phyloP scores from a whole-genome alignment of 1,284 basidiomycete genomes.

The Pseudomicrostroma phylloplanum region DNA sequence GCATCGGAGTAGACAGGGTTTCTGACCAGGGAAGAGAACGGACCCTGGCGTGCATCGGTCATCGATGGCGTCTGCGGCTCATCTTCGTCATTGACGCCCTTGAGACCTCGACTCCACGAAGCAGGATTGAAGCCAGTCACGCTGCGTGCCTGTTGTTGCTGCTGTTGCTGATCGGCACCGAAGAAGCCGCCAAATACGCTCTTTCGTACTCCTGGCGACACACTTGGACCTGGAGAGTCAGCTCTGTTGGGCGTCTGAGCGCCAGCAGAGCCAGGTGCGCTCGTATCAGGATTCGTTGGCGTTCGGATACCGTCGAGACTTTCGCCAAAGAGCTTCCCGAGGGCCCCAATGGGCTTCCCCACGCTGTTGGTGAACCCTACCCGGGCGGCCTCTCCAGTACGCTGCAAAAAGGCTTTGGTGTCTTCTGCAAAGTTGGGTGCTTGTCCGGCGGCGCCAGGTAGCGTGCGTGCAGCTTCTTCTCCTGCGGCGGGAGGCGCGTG shows the following conservation, averaged over 20 bases:
- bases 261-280: conserved; percentile 6
- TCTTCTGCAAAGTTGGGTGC: conserved; percentile 44
- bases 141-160: conserved; percentile 1
- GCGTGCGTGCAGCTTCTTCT: conserved; percentile 31
- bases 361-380: conserved; percentile 25
- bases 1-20: neutral
- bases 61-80: conserved; percentile 13
- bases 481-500: conserved; percentile 22
- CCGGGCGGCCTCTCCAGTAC: conserved; percentile 48
- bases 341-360: conserved; percentile 40
- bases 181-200: conserved; percentile 10
- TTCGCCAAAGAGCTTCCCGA: conserved; percentile 43
- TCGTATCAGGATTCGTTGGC: conserved; percentile 9
- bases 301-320: conserved; percentile 42
- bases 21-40: conserved; percentile 10
- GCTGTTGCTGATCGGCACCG: conserved; percentile 10
- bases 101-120: conserved; percentile 11
- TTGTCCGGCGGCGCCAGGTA: conserved; percentile 23
- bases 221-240: neutral
- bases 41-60: conserved; percentile 13
- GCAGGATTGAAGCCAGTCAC: conserved; percentile 9
- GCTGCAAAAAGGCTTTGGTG: conserved; percentile 44
- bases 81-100: conserved; percentile 9
- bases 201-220: neutral
- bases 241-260: neutral